Percentiles rank a stretch among this genome's conserved stretches.
These are phyloP conservation scores for Alternaria metachromatica DNA, from an alignment of 2,329 filamentous ascomycete genomes.

Conservation along the genomic window DNA sequence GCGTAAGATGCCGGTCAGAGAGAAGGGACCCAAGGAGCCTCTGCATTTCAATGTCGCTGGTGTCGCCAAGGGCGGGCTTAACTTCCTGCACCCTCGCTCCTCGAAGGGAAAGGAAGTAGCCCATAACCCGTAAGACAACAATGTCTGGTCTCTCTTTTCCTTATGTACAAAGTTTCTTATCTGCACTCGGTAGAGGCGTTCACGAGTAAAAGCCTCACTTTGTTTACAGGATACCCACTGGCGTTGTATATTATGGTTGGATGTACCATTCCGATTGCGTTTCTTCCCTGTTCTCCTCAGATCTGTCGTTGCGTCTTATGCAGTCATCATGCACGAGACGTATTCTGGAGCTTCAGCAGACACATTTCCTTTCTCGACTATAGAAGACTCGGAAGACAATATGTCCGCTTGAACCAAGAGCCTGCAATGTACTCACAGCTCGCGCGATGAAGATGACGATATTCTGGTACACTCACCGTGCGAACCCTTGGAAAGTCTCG, in stretches of 20 bases:
- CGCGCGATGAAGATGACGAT: not conserved
- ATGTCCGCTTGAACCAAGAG: not conserved
- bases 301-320: not conserved
- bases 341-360: not conserved
- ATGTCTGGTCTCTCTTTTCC: not conserved
- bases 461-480: constrained; percentile 2
- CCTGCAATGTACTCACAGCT: constrained; percentile 11
- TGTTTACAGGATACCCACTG: constrained; percentile 33
- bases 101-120: constrained; percentile 47
- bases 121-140: constrained; percentile 18
- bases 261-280: not conserved
- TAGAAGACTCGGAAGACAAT: constrained; percentile 13
- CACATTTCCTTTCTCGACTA: constrained; percentile 8
- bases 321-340: not conserved
- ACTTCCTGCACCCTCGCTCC: constrained; percentile 41
- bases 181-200: constrained; percentile 22
- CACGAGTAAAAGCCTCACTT: constrained; percentile 27
- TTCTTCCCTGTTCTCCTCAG: not conserved
- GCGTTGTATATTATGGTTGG: constrained; percentile 23
- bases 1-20: constrained; percentile 49
- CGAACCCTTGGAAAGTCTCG: not conserved
- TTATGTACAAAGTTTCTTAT: not conserved
- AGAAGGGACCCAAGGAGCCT: constrained; percentile 49
- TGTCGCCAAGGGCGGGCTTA: constrained; percentile 44
- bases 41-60: constrained; percentile 49